Evolutionary conservation across 495 filamentous ascomycete genomes (phyloP).

Genomic region (Podospora conica): DNA sequence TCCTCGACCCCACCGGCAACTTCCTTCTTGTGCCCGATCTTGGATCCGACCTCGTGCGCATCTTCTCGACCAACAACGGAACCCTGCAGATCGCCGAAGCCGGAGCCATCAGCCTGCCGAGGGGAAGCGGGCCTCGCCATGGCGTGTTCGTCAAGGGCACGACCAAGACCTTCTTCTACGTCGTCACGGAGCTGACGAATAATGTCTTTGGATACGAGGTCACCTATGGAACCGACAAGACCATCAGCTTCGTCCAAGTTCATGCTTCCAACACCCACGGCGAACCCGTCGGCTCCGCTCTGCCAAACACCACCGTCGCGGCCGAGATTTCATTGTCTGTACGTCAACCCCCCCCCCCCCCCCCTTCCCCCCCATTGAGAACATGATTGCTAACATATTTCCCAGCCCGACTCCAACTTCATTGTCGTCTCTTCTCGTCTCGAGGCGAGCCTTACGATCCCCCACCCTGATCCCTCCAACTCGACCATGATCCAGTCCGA

Average conservation of each 20-base stretch:
- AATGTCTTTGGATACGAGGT: conserved; percentile 53
- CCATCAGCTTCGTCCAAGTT: conserved; percentile 41
- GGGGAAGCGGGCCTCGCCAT: conserved; percentile 63
- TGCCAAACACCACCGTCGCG: conserved; percentile 39
- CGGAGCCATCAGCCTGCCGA: conserved; percentile 26
- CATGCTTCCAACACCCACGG: conserved; percentile 44
- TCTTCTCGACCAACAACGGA: conserved; percentile 49
- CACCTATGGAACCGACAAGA: conserved; percentile 43
- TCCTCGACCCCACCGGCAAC: conserved; percentile 60
- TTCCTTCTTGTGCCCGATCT: conserved; percentile 68
- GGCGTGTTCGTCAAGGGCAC: conserved; percentile 50
- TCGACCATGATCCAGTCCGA: conserved; percentile 40
- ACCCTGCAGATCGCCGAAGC: conserved; percentile 32
- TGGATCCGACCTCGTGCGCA: conserved; percentile 59
- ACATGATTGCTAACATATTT: neutral
- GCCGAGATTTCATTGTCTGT: conserved; percentile 58
- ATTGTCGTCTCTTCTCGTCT: conserved; percentile 58
- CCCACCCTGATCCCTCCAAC: conserved; percentile 39
- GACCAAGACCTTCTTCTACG: conserved; percentile 51
- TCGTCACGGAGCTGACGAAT: conserved; percentile 57
- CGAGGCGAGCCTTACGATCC: conserved; percentile 44
- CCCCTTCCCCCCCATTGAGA: neutral
- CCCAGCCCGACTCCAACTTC: conserved; percentile 52
- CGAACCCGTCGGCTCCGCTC: conserved; percentile 10
- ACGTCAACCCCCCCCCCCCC: conserved; percentile 20